phyloP scores from a whole-genome alignment of 495 filamentous ascomycete species.

The Neurospora cerealis region DNA sequence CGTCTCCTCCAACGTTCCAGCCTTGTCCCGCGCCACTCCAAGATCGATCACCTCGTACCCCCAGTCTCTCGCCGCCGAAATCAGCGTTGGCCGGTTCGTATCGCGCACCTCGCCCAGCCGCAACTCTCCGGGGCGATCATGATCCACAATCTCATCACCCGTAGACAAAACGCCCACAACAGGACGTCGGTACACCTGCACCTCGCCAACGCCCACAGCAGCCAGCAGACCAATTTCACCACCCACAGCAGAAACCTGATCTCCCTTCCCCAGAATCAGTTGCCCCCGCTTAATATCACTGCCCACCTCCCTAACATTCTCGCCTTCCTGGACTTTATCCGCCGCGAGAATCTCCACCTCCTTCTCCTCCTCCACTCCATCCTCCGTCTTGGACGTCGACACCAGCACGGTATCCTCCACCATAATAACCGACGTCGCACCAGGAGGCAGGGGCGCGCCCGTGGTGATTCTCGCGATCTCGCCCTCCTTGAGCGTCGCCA shows the following conservation, averaged over 20 bases:
- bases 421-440: constrained; percentile 91
- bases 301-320: constrained; percentile 86
- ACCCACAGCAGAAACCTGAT: constrained; percentile 69
- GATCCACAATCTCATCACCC: constrained; percentile 84
- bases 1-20: constrained; percentile 64
- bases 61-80: constrained; percentile 64
- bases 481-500: constrained; percentile 52
- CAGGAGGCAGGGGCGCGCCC: constrained; percentile 79
- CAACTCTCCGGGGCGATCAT: constrained; percentile 53
- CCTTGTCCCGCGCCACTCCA: constrained; percentile 75
- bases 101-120: constrained; percentile 80
- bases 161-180: constrained; percentile 84
- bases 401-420: constrained; percentile 83
- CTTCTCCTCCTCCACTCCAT: constrained; percentile 84
- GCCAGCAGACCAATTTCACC: constrained; percentile 87
- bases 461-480: constrained; percentile 87
- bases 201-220: constrained; percentile 65
- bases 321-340: constrained; percentile 54
- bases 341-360: constrained; percentile 75
- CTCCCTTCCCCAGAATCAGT: constrained; percentile 62
- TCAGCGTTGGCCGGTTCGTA: constrained; percentile 77
- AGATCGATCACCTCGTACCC: constrained; percentile 76
- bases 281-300: constrained; percentile 69
- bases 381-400: constrained; percentile 73
- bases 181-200: constrained; percentile 68